Conservation (phyloP, 495 filamentous ascomycete genomes). For the Penicillium salamii region DNA sequence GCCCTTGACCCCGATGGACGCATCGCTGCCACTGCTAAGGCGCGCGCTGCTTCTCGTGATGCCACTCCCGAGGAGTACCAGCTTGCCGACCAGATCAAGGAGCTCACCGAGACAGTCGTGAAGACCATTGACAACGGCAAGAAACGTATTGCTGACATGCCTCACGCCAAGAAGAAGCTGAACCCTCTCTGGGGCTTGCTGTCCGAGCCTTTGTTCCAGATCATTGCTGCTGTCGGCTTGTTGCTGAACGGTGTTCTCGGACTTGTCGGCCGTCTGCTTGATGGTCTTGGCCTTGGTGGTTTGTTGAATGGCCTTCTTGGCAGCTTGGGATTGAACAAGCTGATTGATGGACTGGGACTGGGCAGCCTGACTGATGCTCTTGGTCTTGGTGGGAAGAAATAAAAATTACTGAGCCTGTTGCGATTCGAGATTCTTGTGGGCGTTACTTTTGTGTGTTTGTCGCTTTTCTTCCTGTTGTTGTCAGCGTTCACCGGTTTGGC, state of each 20-base stretch:
- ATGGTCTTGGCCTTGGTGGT: slow-evolving; percentile 81
- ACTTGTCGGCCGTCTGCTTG: slow-evolving; percentile 75
- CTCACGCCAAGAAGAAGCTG: slow-evolving; percentile 89
- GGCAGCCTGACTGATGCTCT: slow-evolving; percentile 57
- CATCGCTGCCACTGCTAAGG: slow-evolving; percentile 82
- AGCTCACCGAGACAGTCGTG: slow-evolving; percentile 59
- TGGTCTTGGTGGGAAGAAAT: slow-evolving; percentile 40
- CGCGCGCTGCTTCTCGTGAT: slow-evolving; percentile 74
- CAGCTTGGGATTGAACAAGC: slow-evolving; percentile 73
- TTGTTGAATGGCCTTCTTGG: slow-evolving; percentile 76
- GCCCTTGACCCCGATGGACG: slow-evolving; percentile 86
- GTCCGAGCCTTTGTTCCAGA: slow-evolving; percentile 85
- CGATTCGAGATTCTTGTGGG: background rate
- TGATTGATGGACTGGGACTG: slow-evolving; percentile 72
- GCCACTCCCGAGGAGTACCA: slow-evolving; percentile 83
- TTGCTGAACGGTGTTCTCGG: slow-evolving; percentile 78
- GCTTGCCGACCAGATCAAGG: slow-evolving; percentile 80
- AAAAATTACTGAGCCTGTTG: slow-evolving; percentile 6
- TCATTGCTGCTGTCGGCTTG: slow-evolving; percentile 85
- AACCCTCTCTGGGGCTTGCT: slow-evolving; percentile 84
- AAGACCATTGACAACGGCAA: slow-evolving; percentile 84
- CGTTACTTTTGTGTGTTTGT: background rate
- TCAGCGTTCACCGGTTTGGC: background rate
- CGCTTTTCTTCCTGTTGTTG: background rate
- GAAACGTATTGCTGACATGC: slow-evolving; percentile 85